A percentile compares a stretch with the other conserved stretches of the same genome.
phyloP scores from a whole-genome alignment of 306 rosid species.

The Luffa aegyptiaca region DNA sequence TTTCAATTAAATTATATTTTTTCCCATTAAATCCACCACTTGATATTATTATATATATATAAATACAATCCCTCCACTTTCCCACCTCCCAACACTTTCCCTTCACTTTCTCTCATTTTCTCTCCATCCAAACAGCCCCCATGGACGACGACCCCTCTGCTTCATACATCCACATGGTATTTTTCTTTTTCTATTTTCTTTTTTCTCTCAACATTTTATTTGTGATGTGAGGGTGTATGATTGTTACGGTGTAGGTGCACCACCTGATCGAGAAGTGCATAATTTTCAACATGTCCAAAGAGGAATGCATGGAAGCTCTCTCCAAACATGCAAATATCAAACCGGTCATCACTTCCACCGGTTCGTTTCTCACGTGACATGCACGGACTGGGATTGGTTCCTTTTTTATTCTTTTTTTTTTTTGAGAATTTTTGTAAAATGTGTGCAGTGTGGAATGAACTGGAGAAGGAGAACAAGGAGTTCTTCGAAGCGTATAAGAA shows the following conservation, averaged over 20 bases:
- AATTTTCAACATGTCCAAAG: slow-evolving; percentile 79
- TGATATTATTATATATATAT: neutral
- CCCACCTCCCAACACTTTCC: neutral
- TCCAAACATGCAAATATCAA: slow-evolving; percentile 81
- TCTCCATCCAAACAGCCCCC: neutral
- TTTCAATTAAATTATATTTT: neutral
- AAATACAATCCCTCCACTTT: neutral
- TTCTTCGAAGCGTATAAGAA: slow-evolving; percentile 63
- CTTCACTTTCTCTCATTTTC: neutral
- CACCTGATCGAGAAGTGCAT: slow-evolving; percentile 87
- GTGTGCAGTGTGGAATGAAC: slow-evolving; percentile 76
- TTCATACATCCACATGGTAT: slow-evolving; percentile 76
- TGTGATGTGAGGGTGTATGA: neutral
- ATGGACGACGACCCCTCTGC: slow-evolving; percentile 65
- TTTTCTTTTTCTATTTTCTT: neutral
- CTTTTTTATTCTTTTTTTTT: neutral
- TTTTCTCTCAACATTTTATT: neutral
- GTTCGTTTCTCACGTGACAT: slow-evolving; percentile 23
- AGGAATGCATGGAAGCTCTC: slow-evolving; percentile 95
- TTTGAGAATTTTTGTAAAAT: neutral
- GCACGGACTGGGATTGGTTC: neutral
- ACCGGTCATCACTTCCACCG: slow-evolving; percentile 82
- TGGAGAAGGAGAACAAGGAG: slow-evolving; percentile 90
- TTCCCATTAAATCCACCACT: neutral
- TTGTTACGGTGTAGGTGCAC: slow-evolving; percentile 24